phyloP scores from a whole-genome alignment of 345 rosid genomes.

The Noccaea bulbosa region DNA sequence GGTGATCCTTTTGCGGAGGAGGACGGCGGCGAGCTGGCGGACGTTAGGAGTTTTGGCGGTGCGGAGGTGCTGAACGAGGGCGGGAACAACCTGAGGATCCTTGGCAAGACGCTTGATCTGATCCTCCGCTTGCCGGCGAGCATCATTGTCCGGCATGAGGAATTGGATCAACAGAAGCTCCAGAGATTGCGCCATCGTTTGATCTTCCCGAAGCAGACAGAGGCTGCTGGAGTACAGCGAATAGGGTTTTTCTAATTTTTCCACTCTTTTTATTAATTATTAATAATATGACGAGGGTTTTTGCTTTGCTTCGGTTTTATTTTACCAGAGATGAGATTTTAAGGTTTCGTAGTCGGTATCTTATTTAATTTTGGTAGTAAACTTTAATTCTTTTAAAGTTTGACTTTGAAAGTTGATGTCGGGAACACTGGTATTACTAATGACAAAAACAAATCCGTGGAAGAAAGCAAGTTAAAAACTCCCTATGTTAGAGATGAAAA shows the following conservation, averaged over 20 bases:
- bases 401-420: neutral
- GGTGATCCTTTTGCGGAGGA: constrained; percentile 97
- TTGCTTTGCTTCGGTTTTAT: constrained; percentile 14
- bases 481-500: too few species aligned
- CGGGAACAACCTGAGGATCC: constrained; percentile 98
- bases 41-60: constrained; percentile 98
- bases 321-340: neutral
- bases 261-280: neutral
- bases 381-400: neutral
- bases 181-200: constrained; percentile 84
- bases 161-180: constrained; percentile 91
- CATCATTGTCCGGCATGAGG: constrained; percentile 99
- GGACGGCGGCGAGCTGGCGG: constrained; percentile 98
- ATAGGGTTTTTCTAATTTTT: constrained; percentile 37
- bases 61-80: constrained; percentile 95
- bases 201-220: constrained; percentile 31
- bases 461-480: too few species aligned
- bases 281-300: constrained; percentile 31
- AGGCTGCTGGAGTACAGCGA: constrained; percentile 33
- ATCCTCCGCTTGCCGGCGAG: constrained; percentile 96
- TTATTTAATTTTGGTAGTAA: neutral
- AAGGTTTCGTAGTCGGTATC: neutral
- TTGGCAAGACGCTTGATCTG: constrained; percentile 92
- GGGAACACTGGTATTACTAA: too few species aligned
- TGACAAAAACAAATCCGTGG: too few species aligned